Conservation (phyloP, 2,329 filamentous ascomycete genomes). For the Knufia fluminis region DNA sequence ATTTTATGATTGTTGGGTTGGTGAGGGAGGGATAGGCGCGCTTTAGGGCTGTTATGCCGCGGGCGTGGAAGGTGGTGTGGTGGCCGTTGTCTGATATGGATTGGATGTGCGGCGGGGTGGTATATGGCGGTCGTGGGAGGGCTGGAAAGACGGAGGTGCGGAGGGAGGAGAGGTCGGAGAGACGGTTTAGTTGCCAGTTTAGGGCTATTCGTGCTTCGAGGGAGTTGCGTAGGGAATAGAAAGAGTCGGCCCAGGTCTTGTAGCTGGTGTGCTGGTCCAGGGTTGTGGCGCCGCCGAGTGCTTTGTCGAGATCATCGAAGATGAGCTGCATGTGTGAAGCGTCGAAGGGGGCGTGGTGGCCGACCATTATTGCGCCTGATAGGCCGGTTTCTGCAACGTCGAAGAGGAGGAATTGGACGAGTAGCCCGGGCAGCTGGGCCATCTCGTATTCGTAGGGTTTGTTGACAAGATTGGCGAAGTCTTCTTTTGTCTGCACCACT, state of each 20-base stretch:
- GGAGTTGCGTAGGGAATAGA: not conserved
- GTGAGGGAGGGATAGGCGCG: not conserved
- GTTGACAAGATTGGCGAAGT: slow-evolving; percentile 2
- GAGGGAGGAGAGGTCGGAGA: not conserved
- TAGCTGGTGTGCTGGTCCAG: slow-evolving; percentile 1
- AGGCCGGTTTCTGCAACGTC: not conserved
- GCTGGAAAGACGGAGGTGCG: not conserved
- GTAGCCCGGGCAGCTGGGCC: not conserved
- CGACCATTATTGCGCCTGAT: slow-evolving; percentile 2
- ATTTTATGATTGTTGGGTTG: not conserved
- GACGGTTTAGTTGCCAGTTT: not conserved
- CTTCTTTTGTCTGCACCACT: not conserved
- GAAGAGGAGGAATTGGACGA: slow-evolving; percentile 2
- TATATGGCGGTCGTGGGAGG: not conserved
- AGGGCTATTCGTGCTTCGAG: slow-evolving; percentile 2
- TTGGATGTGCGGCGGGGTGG: not conserved
- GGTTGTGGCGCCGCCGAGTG: not conserved
- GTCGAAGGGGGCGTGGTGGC: not conserved
- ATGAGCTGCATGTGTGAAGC: slow-evolving; percentile 4
- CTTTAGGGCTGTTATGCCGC: slow-evolving; percentile 3
- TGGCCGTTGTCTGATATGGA: not conserved
- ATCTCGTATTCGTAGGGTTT: slow-evolving; percentile 10
- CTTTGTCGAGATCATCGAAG: slow-evolving; percentile 7
- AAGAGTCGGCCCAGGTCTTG: slow-evolving; percentile 6
- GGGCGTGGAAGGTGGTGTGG: not conserved